A percentile compares a stretch with the other conserved stretches of the same genome.
These are phyloP conservation scores for Pseudoscleropodium purum DNA, from an alignment of 225 moss, liverwort and hornwort genomes.

Conservation along the genomic window DNA sequence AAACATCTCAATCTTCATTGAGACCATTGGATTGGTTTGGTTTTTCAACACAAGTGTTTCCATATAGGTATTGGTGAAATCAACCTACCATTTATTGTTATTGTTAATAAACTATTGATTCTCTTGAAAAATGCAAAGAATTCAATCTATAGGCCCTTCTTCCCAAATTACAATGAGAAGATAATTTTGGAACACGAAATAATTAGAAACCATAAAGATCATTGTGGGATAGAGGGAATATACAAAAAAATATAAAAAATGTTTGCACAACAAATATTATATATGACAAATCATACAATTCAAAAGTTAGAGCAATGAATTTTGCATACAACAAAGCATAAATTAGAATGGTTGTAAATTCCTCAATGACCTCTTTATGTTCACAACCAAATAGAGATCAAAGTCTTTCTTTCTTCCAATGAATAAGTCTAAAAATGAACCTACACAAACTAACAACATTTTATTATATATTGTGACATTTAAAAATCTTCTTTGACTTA, in stretches of 20 bases:
- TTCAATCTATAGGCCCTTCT: too few relatives aligned
- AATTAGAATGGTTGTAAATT: neutral
- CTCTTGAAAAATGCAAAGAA: too few relatives aligned
- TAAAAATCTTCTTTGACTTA: too few relatives aligned
- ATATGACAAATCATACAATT: neutral
- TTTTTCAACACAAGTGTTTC: too few relatives aligned
- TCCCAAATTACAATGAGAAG: too few relatives aligned
- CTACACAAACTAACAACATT: neutral
- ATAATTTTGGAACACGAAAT: too few relatives aligned
- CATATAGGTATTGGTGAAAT: too few relatives aligned
- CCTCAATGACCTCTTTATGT: neutral
- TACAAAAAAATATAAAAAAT: neutral
- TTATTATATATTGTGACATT: neutral
- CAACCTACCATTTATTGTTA: too few relatives aligned
- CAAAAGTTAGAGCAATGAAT: fast-evolving
- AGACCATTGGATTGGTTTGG: too few relatives aligned
- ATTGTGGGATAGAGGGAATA: neutral
- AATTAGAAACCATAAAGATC: too few relatives aligned
- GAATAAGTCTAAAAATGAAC: fast-evolving
- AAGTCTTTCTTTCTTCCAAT: neutral
- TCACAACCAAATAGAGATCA: neutral
- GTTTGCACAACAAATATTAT: neutral
- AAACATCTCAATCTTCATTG: too few relatives aligned
- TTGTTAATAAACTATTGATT: too few relatives aligned
- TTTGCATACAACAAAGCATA: neutral